A percentile compares a stretch with the other conserved stretches of the same genome.
phyloP scores from a whole-genome alignment of 257 asterid genomes.

The Parsonsia alboflavescens region DNA sequence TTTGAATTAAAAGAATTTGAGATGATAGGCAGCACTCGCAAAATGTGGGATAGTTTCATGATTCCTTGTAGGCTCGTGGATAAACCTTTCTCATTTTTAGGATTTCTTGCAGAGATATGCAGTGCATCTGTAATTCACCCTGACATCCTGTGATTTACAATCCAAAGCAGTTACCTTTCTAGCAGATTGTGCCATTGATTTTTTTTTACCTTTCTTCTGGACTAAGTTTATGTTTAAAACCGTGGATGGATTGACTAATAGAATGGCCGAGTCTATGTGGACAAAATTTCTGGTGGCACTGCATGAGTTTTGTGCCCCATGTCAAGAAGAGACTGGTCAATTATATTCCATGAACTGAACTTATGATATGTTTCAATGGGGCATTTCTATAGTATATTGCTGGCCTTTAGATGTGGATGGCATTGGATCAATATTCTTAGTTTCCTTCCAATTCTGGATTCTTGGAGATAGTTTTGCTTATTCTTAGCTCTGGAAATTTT shows the following conservation, averaged over 20 bases:
- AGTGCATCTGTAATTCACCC: neutral
- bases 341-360: too few species aligned
- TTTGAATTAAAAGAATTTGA: neutral
- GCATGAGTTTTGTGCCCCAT: too few species aligned
- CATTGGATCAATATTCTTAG: neutral
- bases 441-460: neutral
- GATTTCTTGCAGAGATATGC: neutral
- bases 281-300: too few species aligned
- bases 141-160: neutral
- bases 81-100: neutral
- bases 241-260: neutral
- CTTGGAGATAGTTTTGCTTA: neutral
- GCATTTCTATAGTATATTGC: too few species aligned
- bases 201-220: too few species aligned
- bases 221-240: too few species aligned
- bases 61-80: neutral
- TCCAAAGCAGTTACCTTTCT: neutral
- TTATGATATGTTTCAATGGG: too few species aligned
- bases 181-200: neutral
- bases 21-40: neutral
- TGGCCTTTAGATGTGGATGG: neutral
- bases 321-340: too few species aligned
- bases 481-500: neutral
- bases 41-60: neutral
- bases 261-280: neutral